Evolutionary conservation across 2,329 filamentous ascomycete genomes (phyloP).

Genomic region (Periconia sp.): DNA sequence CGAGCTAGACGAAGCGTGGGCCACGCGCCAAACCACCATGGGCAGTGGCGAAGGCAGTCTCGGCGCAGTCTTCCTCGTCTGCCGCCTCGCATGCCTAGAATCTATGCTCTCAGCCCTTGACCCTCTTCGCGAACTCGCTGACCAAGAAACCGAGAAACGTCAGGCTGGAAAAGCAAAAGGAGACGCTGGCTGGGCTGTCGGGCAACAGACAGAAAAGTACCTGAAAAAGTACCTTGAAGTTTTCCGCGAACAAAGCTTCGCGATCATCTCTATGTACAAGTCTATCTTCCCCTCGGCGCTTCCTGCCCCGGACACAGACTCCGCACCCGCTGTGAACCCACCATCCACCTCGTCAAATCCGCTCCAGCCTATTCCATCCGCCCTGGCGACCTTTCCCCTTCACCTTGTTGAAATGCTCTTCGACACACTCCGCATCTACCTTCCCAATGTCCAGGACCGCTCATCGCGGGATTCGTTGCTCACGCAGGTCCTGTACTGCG

Average conservation of each 20-base stretch:
- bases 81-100: slow-evolving; percentile 79
- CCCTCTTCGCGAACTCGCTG: slow-evolving; percentile 84
- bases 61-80: slow-evolving; percentile 85
- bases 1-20: slow-evolving; percentile 66
- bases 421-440: slow-evolving; percentile 74
- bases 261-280: slow-evolving; percentile 91
- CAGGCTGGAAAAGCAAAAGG: slow-evolving; percentile 31
- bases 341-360: slow-evolving; percentile 32
- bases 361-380: slow-evolving; percentile 69
- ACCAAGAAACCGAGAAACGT: slow-evolving; percentile 73
- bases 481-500: slow-evolving; percentile 92
- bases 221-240: slow-evolving; percentile 96
- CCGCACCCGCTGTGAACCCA: slow-evolving; percentile 30
- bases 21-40: slow-evolving; percentile 34
- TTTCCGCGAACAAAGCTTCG: slow-evolving; percentile 96
- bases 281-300: slow-evolving; percentile 77
- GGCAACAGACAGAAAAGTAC: slow-evolving; percentile 92
- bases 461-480: slow-evolving; percentile 83
- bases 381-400: slow-evolving; percentile 82
- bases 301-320: slow-evolving; percentile 44
- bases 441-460: slow-evolving; percentile 82
- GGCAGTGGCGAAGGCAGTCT: slow-evolving; percentile 67
- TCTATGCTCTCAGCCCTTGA: slow-evolving; percentile 82
- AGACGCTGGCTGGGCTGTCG: slow-evolving; percentile 66
- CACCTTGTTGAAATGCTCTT: slow-evolving; percentile 82